Evolutionary conservation across 1,139 yeast genomes (phyloP), one percentile per base, ranked within the genome.

Genomic region (Pichia sp.): DNA sequence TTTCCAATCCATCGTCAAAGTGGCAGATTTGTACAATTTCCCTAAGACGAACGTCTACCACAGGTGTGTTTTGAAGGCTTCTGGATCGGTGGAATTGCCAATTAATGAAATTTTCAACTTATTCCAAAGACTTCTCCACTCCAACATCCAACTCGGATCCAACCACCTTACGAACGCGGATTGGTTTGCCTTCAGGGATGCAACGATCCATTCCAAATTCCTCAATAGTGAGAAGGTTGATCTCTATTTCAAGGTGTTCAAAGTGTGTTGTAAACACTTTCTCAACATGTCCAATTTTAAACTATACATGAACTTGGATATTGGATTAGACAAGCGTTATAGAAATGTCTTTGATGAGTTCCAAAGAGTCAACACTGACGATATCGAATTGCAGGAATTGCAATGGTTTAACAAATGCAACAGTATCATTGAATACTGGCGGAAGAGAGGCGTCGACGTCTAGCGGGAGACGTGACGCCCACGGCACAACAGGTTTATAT

Each of bases 141-240:
- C 67, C 35, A 69, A 78, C 46, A 84, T 77, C 45, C 58, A 59
- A 23, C 63, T 66, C 38, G 72, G 74, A 5, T 70, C 70, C 47
- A 59, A 55, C 17, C 76, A 74, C 49, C 77, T 79, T 46, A 86
- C 91, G 11, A 74, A 76, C 52, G 93, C 91, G 21, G 94, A 85
- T 61, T 84, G 94, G 91, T 79, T 91, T 37, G 84, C 95, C 2
- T 64, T 87, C 41, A 70, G 88, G 60, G 87, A 79, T 56, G 82
- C 88, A 10, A 81, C 91, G 6, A 69, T 81, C 33, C 69, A 72
- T 31, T 64, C 77, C 1, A 35, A 39, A 10, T 31, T 24, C 29
- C 30, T 50, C 8, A 40, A 42, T 3, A 32, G 46, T 20, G 54
- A 49, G 7, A 70, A 83, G 55, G 66, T 67, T 40, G 64, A 65